Conservation (phyloP, 2,329 filamentous ascomycete genomes). For the Cladobotryum protrusum region DNA sequence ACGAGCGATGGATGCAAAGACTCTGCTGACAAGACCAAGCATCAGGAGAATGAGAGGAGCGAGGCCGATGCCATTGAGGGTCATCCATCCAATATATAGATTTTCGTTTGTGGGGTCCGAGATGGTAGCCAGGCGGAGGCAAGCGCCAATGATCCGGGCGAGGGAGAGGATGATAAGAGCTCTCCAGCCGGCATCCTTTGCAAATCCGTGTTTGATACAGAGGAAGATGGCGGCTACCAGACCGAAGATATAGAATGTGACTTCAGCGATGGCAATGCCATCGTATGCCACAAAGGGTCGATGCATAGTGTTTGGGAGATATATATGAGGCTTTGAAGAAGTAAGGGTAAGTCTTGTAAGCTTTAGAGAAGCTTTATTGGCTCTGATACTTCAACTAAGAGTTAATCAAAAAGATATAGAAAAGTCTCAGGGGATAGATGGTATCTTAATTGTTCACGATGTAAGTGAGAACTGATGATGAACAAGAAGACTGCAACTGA, state of each 20-base stretch:
- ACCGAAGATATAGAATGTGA: constrained; percentile 24
- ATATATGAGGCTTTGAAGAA: too few relatives aligned
- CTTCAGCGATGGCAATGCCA: constrained; percentile 26
- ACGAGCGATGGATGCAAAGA: constrained; percentile 43
- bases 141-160: constrained; percentile 50
- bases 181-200: constrained; percentile 55
- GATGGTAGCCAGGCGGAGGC: constrained; percentile 36
- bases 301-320: constrained; percentile 11
- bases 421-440: too few relatives aligned
- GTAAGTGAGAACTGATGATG: too few relatives aligned
- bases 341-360: not conserved
- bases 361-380: not conserved
- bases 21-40: constrained; percentile 25
- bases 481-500: too few relatives aligned
- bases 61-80: constrained; percentile 28
- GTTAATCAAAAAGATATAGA: too few relatives aligned
- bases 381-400: too few relatives aligned
- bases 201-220: constrained; percentile 44
- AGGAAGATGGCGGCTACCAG: constrained; percentile 29
- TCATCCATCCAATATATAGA: constrained; percentile 29
- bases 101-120: constrained; percentile 43
- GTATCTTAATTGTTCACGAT: too few relatives aligned
- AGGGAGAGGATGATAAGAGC: constrained; percentile 54
- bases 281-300: constrained; percentile 24
- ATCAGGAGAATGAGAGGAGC: constrained; percentile 42